These are phyloP conservation scores for Coemansia erecta DNA, from an alignment of 192 early-diverging fungal genomes.

Conservation along the genomic window DNA sequence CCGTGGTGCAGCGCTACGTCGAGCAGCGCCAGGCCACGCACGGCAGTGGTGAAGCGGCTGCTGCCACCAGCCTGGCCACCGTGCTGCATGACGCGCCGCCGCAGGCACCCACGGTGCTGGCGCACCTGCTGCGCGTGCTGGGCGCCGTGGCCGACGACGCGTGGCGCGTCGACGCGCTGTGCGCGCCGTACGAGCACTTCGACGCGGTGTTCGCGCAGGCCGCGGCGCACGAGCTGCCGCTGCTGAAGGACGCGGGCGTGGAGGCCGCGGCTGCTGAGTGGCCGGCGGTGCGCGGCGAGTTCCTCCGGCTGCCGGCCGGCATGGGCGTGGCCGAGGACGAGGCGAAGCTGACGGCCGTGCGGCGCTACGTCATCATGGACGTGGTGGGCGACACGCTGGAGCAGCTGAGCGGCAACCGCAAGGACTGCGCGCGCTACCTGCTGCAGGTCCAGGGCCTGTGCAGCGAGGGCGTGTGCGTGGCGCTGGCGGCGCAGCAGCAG, in stretches of 20 bases:
- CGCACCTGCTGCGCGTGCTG: slow-evolving; percentile 30
- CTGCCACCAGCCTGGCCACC: slow-evolving; percentile 21
- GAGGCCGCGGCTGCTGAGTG: not conserved
- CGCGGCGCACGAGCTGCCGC: slow-evolving; percentile 38
- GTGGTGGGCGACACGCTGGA: slow-evolving; percentile 74
- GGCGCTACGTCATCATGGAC: slow-evolving; percentile 70
- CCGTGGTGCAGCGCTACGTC: slow-evolving; percentile 29
- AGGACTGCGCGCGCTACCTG: slow-evolving; percentile 78
- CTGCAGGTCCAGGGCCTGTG: slow-evolving; percentile 62
- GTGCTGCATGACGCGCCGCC: slow-evolving; percentile 39
- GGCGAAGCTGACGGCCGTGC: slow-evolving; percentile 6
- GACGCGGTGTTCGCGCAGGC: slow-evolving; percentile 37
- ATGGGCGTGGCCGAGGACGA: not conserved
- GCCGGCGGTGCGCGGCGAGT: slow-evolving; percentile 20
- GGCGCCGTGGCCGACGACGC: slow-evolving; percentile 21
- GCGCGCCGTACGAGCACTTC: slow-evolving; percentile 42
- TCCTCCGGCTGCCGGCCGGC: slow-evolving; percentile 43
- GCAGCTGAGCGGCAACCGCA: slow-evolving; percentile 89
- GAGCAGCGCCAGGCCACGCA: not conserved
- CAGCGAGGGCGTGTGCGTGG: slow-evolving; percentile 53
- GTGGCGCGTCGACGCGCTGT: slow-evolving; percentile 44
- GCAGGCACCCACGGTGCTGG: slow-evolving; percentile 30
- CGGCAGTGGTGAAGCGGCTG: slow-evolving; percentile 4
- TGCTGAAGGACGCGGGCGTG: slow-evolving; percentile 16
- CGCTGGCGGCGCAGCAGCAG: slow-evolving; percentile 31